Percentiles rank a stretch among this genome's conserved stretches.
phyloP scores from a whole-genome alignment of 2,329 filamentous ascomycete species.

The Aspergillus ibericus region DNA sequence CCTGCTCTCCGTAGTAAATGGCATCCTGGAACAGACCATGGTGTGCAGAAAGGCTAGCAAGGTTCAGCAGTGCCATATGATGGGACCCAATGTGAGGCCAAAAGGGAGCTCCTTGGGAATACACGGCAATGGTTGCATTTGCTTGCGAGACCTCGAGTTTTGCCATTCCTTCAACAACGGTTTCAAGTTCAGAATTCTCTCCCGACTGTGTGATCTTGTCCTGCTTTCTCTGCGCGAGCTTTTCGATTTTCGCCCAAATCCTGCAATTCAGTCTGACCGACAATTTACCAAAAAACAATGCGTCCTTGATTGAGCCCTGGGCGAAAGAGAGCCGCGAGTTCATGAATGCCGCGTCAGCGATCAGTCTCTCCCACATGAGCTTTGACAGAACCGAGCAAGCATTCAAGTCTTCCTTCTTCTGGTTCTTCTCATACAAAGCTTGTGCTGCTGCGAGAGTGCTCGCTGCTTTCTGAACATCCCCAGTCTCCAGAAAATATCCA shows the following conservation, averaged over 20 bases:
- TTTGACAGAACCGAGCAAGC: slow-evolving; percentile 41
- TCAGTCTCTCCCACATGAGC: slow-evolving; percentile 52
- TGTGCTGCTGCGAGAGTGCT: slow-evolving; percentile 33
- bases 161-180: slow-evolving; percentile 40
- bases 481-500: slow-evolving; percentile 70
- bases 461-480: slow-evolving; percentile 62
- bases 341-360: slow-evolving; percentile 63
- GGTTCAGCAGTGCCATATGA: slow-evolving; percentile 68
- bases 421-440: slow-evolving; percentile 33
- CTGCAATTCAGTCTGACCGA: slow-evolving; percentile 52
- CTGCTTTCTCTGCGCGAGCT: slow-evolving; percentile 38
- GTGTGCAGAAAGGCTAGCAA: slow-evolving; percentile 77
- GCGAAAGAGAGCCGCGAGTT: slow-evolving; percentile 67
- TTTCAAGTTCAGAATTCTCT: slow-evolving; percentile 34
- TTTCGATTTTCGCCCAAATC: slow-evolving; percentile 54
- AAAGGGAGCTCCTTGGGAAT: slow-evolving; percentile 64
- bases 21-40: slow-evolving; percentile 87
- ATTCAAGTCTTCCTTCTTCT: slow-evolving; percentile 30
- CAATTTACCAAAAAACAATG: slow-evolving; percentile 50
- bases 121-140: slow-evolving; percentile 44
- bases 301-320: slow-evolving; percentile 47
- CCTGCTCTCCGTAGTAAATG: slow-evolving; percentile 82
- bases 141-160: slow-evolving; percentile 41
- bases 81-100: slow-evolving; percentile 78
- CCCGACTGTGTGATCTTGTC: slow-evolving; percentile 26